phyloP scores from a whole-genome alignment of 352 stramenopile genomes.

The Globisporangium nunn region DNA sequence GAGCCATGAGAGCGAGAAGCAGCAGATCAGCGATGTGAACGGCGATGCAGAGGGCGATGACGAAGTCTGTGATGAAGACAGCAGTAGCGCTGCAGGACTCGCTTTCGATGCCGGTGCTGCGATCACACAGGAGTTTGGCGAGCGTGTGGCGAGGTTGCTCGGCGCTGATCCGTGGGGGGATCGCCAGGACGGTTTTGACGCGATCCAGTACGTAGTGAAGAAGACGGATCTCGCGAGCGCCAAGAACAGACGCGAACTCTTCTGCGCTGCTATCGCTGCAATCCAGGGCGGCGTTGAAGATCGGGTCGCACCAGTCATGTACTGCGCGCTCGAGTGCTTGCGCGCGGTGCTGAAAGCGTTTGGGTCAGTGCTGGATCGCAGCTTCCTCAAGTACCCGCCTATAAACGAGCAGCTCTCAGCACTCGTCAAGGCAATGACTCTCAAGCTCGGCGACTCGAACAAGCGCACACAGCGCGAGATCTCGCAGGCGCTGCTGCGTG shows the following conservation, averaged over 20 bases:
- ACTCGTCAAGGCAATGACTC: constrained; percentile 39
- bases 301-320: constrained; percentile 75
- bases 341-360: constrained; percentile 61
- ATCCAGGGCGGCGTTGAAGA: constrained; percentile 71
- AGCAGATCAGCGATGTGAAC: not conserved
- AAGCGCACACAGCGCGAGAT: constrained; percentile 74
- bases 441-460: constrained; percentile 74
- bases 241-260: constrained; percentile 37
- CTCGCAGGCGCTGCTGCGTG: constrained; percentile 47
- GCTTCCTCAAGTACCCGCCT: constrained; percentile 31
- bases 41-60: constrained; percentile 5
- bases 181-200: constrained; percentile 72
- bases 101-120: constrained; percentile 52
- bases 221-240: constrained; percentile 41
- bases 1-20: constrained; percentile 16
- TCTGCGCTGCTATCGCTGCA: constrained; percentile 60
- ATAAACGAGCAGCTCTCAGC: constrained; percentile 52
- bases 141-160: constrained; percentile 57
- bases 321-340: constrained; percentile 73
- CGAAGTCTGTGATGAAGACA: constrained; percentile 1
- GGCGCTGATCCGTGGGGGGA: constrained; percentile 74
- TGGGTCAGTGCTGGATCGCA: constrained; percentile 33
- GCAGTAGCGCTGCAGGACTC: constrained; percentile 12
- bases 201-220: constrained; percentile 57
- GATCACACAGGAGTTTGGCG: constrained; percentile 64